Percentiles rank a stretch among this genome's conserved stretches.
Conservation (phyloP, 768 basidiomycete genomes). For the Mycena polygramma region DNA sequence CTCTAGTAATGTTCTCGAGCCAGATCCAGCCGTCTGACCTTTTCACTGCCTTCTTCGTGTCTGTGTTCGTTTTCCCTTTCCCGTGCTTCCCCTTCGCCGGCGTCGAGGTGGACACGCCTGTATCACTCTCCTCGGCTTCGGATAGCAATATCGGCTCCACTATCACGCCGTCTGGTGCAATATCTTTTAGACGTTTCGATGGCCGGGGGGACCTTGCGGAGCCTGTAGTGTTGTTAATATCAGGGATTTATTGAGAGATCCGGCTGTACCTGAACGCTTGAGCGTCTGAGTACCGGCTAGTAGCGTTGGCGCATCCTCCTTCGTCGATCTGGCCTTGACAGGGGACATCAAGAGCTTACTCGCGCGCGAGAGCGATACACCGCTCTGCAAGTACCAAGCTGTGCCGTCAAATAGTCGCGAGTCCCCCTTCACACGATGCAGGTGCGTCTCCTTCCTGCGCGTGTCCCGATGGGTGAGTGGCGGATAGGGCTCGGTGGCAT, state of each 20-base stretch:
- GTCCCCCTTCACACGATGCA: constrained; percentile 30
- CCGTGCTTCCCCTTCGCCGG: too few relatives aligned
- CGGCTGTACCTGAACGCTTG: background rate
- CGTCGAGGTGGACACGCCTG: background rate
- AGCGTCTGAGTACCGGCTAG: background rate
- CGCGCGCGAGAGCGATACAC: background rate
- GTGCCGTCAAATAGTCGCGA: constrained; percentile 30
- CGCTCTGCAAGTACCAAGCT: constrained; percentile 28
- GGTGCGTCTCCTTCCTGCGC: background rate
- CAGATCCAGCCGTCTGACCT: constrained; percentile 27
- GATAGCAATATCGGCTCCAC: constrained; percentile 9
- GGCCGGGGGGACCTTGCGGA: constrained; percentile 4
- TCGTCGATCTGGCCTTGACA: background rate
- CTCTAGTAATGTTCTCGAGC: background rate
- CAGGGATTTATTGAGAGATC: background rate
- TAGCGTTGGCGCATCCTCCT: background rate
- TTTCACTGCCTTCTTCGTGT: background rate
- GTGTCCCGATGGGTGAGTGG: constrained; percentile 19
- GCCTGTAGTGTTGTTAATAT: background rate
- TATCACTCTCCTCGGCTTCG: background rate
- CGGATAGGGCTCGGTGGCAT: constrained; percentile 14
- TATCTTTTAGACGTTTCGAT: constrained; percentile 21
- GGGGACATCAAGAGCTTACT: background rate
- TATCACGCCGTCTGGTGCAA: constrained; percentile 11
- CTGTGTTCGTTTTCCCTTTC: background rate